phyloP scores from a whole-genome alignment of 148 eudicot species.

The Dysphania ambrosioides region DNA sequence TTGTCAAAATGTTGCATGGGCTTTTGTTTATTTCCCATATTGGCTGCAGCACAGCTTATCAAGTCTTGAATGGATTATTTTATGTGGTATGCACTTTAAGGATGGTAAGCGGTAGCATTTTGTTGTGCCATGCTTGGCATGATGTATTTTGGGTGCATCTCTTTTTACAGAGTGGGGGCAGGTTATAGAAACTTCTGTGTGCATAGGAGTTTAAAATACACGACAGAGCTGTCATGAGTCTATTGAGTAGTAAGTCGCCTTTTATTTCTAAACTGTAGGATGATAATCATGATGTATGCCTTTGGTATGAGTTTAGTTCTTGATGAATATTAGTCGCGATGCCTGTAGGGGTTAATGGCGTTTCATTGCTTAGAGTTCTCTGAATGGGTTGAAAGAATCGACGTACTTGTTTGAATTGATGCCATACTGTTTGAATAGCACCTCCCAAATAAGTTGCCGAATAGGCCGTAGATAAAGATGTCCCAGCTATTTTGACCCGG shows the following conservation, averaged over 20 bases:
- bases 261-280: no score
- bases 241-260: no score
- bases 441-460: neutral
- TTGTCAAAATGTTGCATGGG: neutral
- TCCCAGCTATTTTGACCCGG: no score
- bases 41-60: neutral
- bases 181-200: neutral
- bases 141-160: neutral
- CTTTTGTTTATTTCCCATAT: neutral
- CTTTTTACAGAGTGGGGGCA: neutral
- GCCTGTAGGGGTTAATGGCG: neutral
- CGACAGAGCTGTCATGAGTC: neutral
- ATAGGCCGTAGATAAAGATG: no score
- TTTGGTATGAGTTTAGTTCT: neutral
- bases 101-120: neutral
- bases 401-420: no score
- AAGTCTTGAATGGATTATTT: neutral
- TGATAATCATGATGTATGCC: no score
- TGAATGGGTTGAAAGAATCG: neutral
- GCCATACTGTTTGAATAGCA: neutral
- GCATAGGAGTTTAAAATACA: neutral
- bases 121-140: neutral
- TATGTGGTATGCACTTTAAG: no score
- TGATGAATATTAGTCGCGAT: neutral
- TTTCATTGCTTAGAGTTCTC: no score